A percentile compares a stretch with the other conserved stretches of the same genome.
Evolutionary conservation across 2,329 filamentous ascomycete genomes (phyloP).

Genomic region (Thielaviopsis musarum): DNA sequence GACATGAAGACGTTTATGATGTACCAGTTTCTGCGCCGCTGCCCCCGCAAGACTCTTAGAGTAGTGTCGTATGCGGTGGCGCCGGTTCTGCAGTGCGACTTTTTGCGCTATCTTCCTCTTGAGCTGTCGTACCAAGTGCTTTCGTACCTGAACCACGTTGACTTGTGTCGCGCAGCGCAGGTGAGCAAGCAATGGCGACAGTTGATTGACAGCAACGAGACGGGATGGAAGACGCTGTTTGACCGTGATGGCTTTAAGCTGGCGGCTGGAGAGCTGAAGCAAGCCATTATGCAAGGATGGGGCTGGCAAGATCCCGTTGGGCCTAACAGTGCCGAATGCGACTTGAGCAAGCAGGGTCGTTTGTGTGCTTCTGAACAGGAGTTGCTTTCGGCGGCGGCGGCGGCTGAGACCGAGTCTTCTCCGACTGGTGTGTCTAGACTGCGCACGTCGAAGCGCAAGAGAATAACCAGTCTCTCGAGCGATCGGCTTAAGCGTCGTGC

Average conservation of each 20-base stretch:
- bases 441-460: constrained; percentile 32
- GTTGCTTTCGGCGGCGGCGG: constrained; percentile 21
- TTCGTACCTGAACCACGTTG: constrained; percentile 68
- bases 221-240: constrained; percentile 85
- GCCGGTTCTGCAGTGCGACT: constrained; percentile 87
- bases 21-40: constrained; percentile 83
- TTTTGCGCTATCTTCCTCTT: constrained; percentile 63
- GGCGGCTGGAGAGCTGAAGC: constrained; percentile 65
- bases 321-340: constrained; percentile 58
- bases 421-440: constrained; percentile 1
- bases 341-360: constrained; percentile 47
- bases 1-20: constrained; percentile 93
- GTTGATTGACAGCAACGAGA: constrained; percentile 83
- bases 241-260: constrained; percentile 69
- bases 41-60: constrained; percentile 72
- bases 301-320: constrained; percentile 86
- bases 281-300: constrained; percentile 83
- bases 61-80: constrained; percentile 84
- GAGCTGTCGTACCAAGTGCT: constrained; percentile 81
- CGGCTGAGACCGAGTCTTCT: constrained; percentile 2
- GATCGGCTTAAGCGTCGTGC: constrained; percentile 39
- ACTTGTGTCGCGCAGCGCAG: constrained; percentile 77
- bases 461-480: constrained; percentile 17
- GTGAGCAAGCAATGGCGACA: constrained; percentile 90
- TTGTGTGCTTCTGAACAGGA: constrained; percentile 38